Conservation (phyloP, 1,284 basidiomycete species). For the Schizopora paradoxa region DNA sequence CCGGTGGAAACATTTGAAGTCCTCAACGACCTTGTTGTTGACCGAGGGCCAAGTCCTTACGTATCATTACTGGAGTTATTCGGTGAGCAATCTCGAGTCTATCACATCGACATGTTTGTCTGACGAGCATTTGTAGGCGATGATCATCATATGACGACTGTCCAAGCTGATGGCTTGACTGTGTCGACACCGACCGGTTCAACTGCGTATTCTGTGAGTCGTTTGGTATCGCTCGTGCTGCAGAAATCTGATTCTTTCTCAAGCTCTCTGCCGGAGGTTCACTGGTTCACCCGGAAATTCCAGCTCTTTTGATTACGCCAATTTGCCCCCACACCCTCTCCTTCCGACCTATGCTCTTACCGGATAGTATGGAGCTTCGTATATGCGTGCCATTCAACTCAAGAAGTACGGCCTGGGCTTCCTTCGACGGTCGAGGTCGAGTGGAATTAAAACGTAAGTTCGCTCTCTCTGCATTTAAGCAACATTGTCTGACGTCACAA, state of each 20-base stretch:
- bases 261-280: slow-evolving; percentile 96
- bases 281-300: slow-evolving; percentile 96
- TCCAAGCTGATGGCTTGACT: slow-evolving; percentile 95
- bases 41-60: slow-evolving; percentile 96
- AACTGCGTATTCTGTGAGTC: slow-evolving; percentile 89
- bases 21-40: slow-evolving; percentile 96
- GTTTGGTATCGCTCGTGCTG: background rate
- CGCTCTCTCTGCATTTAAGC: background rate
- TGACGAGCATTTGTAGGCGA: slow-evolving; percentile 59
- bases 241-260: slow-evolving; percentile 9
- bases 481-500: background rate
- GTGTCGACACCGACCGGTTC: slow-evolving; percentile 97
- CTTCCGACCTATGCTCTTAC: slow-evolving; percentile 97
- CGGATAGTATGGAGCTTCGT: slow-evolving; percentile 97
- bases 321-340: slow-evolving; percentile 99
- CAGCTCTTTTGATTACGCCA: slow-evolving; percentile 93
- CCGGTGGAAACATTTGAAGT: slow-evolving; percentile 98
- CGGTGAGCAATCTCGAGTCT: slow-evolving; percentile 51
- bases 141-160: slow-evolving; percentile 98
- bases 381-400: slow-evolving; percentile 99
- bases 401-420: slow-evolving; percentile 96
- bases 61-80: slow-evolving; percentile 96
- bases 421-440: slow-evolving; percentile 95
- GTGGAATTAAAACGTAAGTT: slow-evolving; percentile 89
- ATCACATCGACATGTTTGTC: slow-evolving; percentile 2